These are phyloP conservation scores for Candida neerlandica DNA, from an alignment of 1,139 yeast genomes.

Conservation along the genomic window DNA sequence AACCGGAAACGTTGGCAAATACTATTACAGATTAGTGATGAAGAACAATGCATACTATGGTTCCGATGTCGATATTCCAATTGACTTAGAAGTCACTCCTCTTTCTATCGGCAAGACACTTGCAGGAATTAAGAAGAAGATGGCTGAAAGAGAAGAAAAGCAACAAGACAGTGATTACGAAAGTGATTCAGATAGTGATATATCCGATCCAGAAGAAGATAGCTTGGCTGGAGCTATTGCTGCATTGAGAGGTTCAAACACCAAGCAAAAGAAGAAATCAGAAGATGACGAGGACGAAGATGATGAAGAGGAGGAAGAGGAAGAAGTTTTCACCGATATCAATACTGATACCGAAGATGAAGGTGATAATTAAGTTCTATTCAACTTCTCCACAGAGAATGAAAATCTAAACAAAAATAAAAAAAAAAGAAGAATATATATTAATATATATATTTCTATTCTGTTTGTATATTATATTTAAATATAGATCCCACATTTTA, in stretches of 20 bases:
- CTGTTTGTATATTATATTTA: constrained; percentile 4
- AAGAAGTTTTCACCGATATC: constrained; percentile 49
- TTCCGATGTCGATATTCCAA: constrained; percentile 67
- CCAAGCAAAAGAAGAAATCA: constrained; percentile 24
- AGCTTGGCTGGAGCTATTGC: constrained; percentile 68
- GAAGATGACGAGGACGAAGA: constrained; percentile 33
- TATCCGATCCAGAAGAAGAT: constrained; percentile 68
- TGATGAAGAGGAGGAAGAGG: constrained; percentile 43
- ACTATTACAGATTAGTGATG: constrained; percentile 64
- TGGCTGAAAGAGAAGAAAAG: constrained; percentile 20
- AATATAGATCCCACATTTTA: constrained; percentile 3
- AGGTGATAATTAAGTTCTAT: constrained; percentile 27
- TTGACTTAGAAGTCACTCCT: constrained; percentile 59
- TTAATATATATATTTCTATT: neutral
- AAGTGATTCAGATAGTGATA: constrained; percentile 50
- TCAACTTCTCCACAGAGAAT: neutral
- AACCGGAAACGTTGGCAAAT: constrained; percentile 60
- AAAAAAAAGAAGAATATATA: neutral
- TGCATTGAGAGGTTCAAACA: constrained; percentile 56
- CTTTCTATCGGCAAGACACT: constrained; percentile 37
- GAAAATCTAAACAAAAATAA: neutral
- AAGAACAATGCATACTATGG: constrained; percentile 73
- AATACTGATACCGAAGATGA: constrained; percentile 59
- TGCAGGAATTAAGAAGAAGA: constrained; percentile 18
- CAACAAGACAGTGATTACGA: constrained; percentile 23